Evolutionary conservation across 805 yeast genomes (phyloP), one percentile per base, ranked within the genome.

Genomic region (Candida boidinii): DNA sequence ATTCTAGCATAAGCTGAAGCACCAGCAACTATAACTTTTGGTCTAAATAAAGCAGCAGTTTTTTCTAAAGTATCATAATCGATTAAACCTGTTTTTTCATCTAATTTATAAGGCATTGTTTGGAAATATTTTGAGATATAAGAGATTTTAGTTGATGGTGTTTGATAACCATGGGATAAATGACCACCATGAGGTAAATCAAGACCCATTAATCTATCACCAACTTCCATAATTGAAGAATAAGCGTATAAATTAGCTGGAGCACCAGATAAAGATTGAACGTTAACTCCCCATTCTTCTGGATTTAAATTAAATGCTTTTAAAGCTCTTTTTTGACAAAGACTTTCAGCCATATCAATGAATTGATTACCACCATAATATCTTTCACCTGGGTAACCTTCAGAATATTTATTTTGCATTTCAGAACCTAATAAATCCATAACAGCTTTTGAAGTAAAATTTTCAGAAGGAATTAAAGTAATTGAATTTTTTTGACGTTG

Each of bases 131-230:
- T 90, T 34, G 96, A 87, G 46, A 90, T 79, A 53, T 75, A 84
- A 25, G 95, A 84, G 53, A 90, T 88, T 68, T 88, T 88, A 53
- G 88, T 80, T 42, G 83, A 64, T 40, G 81, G 78, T 34, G 95
- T 84, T 67, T 87, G 96, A 66, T 90, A 90, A 48, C 98, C 98
- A 57, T 90, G 98, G 27, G 95, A 83, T 57, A 90, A 73, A 60
- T 90, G 98, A 45, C 98, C 98, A 51, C 98, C 98, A 52, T 90
- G 96, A 39, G 98, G 97, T 54, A 90, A 73, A 59, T 90, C 97
- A 43, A 90, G 73, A 49, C 98, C 98, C 98, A 90, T 90, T 44
- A 90, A 62, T 59, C 97, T 76, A 52, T 87, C 97, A 44, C 87
- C 92, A 31, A 82, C 86, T 49, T 82, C 80, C 73, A 90, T 62